A percentile compares a stretch with the other conserved stretches of the same genome.
These are phyloP conservation scores for Incumbomyces lentus DNA, from an alignment of 2,329 filamentous ascomycete genomes.

Conservation along the genomic window DNA sequence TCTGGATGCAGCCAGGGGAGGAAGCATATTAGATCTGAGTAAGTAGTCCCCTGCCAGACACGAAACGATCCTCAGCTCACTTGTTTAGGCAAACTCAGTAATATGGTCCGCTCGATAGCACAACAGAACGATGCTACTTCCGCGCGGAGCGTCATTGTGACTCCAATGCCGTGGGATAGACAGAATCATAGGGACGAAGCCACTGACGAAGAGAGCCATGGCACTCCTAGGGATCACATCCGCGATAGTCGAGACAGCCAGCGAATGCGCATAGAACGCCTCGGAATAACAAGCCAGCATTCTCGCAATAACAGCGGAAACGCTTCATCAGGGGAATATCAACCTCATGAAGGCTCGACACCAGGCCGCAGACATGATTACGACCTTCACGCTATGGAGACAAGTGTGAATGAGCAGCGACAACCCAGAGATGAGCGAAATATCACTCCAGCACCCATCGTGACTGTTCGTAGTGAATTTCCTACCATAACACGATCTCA, in stretches of 20 bases:
- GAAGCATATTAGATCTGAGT: conserved; percentile 90
- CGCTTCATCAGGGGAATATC: conserved; percentile 67
- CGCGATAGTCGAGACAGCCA: conserved; percentile 32
- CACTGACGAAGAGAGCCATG: conserved; percentile 7
- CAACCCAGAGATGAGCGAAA: conserved; percentile 60
- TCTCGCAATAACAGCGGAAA: conserved; percentile 64
- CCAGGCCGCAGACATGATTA: conserved; percentile 69
- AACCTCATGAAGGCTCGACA: conserved; percentile 43
- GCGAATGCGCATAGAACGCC: conserved; percentile 36
- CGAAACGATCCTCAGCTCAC: conserved; percentile 80
- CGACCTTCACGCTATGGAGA: conserved; percentile 93
- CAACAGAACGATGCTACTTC: conserved; percentile 49
- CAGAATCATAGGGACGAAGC: conserved; percentile 25
- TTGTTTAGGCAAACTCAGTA: conserved; percentile 83
- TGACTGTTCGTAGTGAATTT: conserved; percentile 95
- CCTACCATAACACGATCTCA: conserved; percentile 85
- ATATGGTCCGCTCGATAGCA: conserved; percentile 75
- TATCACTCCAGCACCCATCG: conserved; percentile 77
- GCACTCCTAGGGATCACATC: conserved; percentile 23
- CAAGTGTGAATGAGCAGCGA: conserved; percentile 61
- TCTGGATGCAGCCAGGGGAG: conserved; percentile 82
- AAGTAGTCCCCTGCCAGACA: conserved; percentile 64
- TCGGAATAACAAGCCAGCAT: conserved; percentile 41
- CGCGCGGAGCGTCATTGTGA: conserved; percentile 41
- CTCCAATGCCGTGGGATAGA: conserved; percentile 52